Conservation (phyloP, 2,329 filamentous ascomycete genomes). For the Ceratocystis papillata region DNA sequence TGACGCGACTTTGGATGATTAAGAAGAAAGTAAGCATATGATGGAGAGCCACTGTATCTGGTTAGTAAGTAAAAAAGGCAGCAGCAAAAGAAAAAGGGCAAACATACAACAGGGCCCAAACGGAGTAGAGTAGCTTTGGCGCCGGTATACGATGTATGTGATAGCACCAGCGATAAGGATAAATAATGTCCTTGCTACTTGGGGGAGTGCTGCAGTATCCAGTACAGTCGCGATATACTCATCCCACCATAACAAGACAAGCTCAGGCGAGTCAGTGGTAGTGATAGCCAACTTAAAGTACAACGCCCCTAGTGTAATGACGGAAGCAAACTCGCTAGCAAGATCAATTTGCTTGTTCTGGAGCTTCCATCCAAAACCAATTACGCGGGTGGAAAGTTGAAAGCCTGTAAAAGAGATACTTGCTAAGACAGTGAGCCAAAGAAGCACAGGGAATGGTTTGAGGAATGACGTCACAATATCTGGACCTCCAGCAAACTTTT, state of each 20-base stretch:
- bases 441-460: conserved; percentile 47
- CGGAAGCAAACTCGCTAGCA: conserved; percentile 35
- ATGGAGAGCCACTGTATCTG: conserved; percentile 43
- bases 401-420: conserved; percentile 53
- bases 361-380: conserved; percentile 27
- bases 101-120: conserved; percentile 16
- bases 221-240: conserved; percentile 36
- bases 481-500: conserved; percentile 84
- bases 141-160: conserved; percentile 34
- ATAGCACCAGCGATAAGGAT: conserved; percentile 36
- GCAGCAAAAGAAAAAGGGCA: conserved; percentile 25
- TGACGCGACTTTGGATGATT: conserved; percentile 72
- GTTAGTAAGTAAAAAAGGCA: neutral
- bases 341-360: conserved; percentile 28
- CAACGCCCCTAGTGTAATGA: conserved; percentile 44
- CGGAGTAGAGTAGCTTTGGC: conserved; percentile 29
- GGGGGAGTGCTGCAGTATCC: conserved; percentile 37
- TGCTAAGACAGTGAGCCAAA: conserved; percentile 63
- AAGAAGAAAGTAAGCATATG: conserved; percentile 67
- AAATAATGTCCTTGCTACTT: conserved; percentile 42
- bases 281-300: conserved; percentile 88
- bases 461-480: conserved; percentile 72
- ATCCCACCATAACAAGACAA: conserved; percentile 39
- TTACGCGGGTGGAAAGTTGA: conserved; percentile 20
- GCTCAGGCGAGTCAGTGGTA: conserved; percentile 74